Base-by-base conservation (phyloP, 208 protist species). In the Leishmania tarentolae region DNA sequence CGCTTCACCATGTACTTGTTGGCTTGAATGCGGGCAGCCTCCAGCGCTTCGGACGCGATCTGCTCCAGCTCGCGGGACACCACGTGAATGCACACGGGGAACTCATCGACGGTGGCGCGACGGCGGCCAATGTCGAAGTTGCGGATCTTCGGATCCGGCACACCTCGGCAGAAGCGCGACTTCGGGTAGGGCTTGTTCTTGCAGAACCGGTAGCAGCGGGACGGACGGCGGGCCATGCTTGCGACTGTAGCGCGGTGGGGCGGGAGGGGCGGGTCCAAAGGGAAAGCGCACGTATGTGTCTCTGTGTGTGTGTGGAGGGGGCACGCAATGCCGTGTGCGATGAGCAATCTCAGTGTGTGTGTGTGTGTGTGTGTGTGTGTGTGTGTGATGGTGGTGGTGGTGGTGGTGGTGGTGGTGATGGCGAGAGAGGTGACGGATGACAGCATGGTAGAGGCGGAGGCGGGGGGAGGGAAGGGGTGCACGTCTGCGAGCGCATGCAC, bases 1-100 rank as follows among this genome's bases (percentile, higher is more conserved):
- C 87, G 91, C 91, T 99, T 99, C 82, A 95, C 85, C 92, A 99
- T 99, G 97, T 99, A 99, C 92, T 99, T 99, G 99, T 99, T 99
- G 89, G 92, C 93, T 81, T 95, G 97, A 89, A 99, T 99, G 98
- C 99, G 99, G 81, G 98, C 98, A 68, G 99, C 99, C 93, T 99
- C 99, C 59, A 99, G 96, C 76, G 99, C 98, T 94, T 99, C 99
- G 61, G 95, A 98, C 53, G 98, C 98, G 81, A 99, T 92, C 95
- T 99, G 98, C 94, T 99, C 98, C 70, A 99, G 96, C 94, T 99
- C 99, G 53, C 97, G 84, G 75, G 99, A 99, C 63, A 99, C 84
- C 17, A 99, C 90, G 92, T 99, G 99, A 59, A 99, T 90, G 91
- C 97, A 99, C 61, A 95, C 86, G 59, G 99, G 99, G 96, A 99